Percentiles rank a stretch among this genome's conserved stretches.
These are phyloP conservation scores for Salix koriyanagi DNA, from an alignment of 345 rosid genomes.

Conservation along the genomic window DNA sequence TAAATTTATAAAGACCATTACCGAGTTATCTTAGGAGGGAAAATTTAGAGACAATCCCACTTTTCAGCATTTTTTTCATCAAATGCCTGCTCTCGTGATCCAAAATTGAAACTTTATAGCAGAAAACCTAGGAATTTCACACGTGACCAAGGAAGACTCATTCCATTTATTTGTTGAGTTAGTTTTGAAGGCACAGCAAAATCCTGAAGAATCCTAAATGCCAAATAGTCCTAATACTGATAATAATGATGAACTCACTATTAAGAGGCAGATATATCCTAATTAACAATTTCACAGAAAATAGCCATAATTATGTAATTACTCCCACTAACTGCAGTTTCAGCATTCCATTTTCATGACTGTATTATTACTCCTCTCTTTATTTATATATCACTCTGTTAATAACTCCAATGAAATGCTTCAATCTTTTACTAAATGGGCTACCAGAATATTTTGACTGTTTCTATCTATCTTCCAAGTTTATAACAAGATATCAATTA, in stretches of 20 bases:
- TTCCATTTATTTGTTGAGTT: background rate
- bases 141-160: background rate
- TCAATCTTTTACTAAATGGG: background rate
- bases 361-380: background rate
- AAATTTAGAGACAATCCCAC: background rate
- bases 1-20: background rate
- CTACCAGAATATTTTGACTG: background rate
- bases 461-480: background rate
- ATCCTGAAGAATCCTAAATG: background rate
- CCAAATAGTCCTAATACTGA: background rate
- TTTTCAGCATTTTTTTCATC: background rate
- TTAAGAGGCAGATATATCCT: background rate
- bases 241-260: background rate
- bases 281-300: background rate
- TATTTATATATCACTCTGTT: background rate
- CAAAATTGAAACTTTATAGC: background rate
- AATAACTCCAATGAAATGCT: background rate
- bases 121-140: background rate
- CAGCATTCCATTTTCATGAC: background rate
- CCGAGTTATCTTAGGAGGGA: background rate
- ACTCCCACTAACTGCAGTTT: background rate
- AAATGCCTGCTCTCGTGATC: background rate
- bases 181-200: background rate
- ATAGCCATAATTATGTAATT: background rate
- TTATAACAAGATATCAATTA: background rate